Evolutionary conservation across 2,329 filamentous ascomycete genomes (phyloP), one percentile per base, ranked within the genome.

Genomic region (Colletotrichum sp.): DNA sequence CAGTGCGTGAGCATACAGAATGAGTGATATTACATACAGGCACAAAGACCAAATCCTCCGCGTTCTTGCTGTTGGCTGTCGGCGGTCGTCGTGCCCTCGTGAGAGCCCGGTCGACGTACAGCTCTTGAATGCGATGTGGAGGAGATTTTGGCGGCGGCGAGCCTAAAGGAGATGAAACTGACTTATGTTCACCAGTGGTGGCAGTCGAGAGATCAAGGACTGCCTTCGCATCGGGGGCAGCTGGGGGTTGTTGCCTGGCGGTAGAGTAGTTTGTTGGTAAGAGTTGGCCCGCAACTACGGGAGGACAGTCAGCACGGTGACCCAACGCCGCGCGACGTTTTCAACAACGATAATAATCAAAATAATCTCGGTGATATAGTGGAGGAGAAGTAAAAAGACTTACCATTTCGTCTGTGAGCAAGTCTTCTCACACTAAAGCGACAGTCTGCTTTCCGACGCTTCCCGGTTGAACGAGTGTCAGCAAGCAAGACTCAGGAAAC

Each of bases 91-190:
- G 68, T 26, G 79, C 79, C 9, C 64, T 68, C 2, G 77, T 77
- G 9, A 83, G 76, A 21, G 83, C 69, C n/a, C 79, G 78, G 63
- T 83, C 82, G 15, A 83, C 77, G 60, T 81, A 79, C 6, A 83
- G 74, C 24, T 80, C 79, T 16, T 81, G 81, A 6, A 81, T 68
- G 13, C 70, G 60, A n/a, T 67, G 62, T 6, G 60, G 57, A 15
- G 62, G 66, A 3, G 70, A 60, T 4, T 66, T 65, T 12, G 63
- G 64, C 16, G 44, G 12, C 12, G 16, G n/a, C 21, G 21, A n/a
- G 6, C n/a, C 55, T 26, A 4, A 64, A 49, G 60, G n/a, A 12
- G 44, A 34, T 9, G 34, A 16, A 8, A 44, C 13, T 10, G 26
- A 15, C 30, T 71, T 21, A 21, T 18, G 18, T 21, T 62, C 28